A percentile compares a stretch with the other conserved stretches of the same genome.
These are phyloP conservation scores for Tripterygium wilfordii DNA, from an alignment of 177 flowering plant species.

Conservation along the genomic window DNA sequence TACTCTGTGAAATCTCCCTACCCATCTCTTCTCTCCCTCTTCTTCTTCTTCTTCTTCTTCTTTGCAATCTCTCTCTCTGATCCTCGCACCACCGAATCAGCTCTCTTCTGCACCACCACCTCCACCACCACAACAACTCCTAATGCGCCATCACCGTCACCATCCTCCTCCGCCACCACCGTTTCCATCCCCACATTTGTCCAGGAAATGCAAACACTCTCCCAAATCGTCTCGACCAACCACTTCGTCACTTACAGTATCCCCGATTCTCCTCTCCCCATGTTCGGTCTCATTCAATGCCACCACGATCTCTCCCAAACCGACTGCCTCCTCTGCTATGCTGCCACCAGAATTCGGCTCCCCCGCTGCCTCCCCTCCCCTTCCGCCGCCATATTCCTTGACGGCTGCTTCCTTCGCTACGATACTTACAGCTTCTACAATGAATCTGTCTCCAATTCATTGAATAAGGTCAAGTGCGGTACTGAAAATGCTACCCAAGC, in stretches of 20 bases:
- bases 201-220: conserved; percentile 37
- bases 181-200: conserved; percentile 35
- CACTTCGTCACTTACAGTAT: conserved; percentile 3
- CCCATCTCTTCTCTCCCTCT: conserved; percentile 5
- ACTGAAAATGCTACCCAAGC: neutral
- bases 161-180: conserved; percentile 1
- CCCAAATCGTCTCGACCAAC: conserved; percentile 16
- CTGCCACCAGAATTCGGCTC: conserved; percentile 35
- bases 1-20: too few relatives aligned
- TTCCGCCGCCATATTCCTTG: conserved; percentile 40
- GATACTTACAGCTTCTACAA: conserved; percentile 45
- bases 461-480: conserved; percentile 30
- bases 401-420: conserved; percentile 71
- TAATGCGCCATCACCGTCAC: conserved; percentile 38
- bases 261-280: conserved; percentile 8
- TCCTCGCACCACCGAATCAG: conserved; percentile 37
- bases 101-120: conserved; percentile 34
- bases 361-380: conserved; percentile 48
- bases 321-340: conserved; percentile 63
- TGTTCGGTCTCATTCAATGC: conserved; percentile 51
- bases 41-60: conserved; percentile 8
- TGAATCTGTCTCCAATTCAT: conserved; percentile 19
- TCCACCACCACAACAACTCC: too few relatives aligned
- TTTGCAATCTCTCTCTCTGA: conserved; percentile 21
- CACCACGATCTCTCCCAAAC: conserved; percentile 43